Percentiles rank a stretch among this genome's conserved stretches.
phyloP scores from a whole-genome alignment of 305 asterid genomes.

The Plantago coronopus region DNA sequence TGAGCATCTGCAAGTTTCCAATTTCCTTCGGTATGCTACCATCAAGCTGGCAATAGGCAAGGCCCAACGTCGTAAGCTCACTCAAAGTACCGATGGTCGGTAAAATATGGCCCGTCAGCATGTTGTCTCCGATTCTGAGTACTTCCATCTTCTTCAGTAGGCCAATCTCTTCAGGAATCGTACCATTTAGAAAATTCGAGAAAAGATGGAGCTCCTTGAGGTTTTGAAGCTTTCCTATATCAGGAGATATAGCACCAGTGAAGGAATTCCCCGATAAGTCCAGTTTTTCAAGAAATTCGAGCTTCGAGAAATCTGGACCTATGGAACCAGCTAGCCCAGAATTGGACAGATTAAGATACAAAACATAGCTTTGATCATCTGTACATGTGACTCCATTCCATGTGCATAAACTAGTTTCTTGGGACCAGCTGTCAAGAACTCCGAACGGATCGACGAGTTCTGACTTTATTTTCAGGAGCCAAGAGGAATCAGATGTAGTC shows the following conservation, averaged over 20 bases:
- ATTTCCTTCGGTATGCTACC: slow-evolving; percentile 71
- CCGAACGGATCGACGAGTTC: slow-evolving; percentile 52
- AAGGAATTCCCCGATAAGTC: slow-evolving; percentile 65
- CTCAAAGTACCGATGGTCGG: slow-evolving; percentile 49
- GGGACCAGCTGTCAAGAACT: slow-evolving; percentile 62
- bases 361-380: slow-evolving; percentile 38
- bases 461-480: slow-evolving; percentile 56
- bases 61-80: slow-evolving; percentile 55
- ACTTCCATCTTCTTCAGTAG: slow-evolving; percentile 51
- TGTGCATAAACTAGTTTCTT: slow-evolving; percentile 45
- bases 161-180: slow-evolving; percentile 58
- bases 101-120: slow-evolving; percentile 47
- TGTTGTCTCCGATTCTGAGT: slow-evolving; percentile 71
- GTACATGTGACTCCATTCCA: slow-evolving; percentile 81
- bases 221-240: slow-evolving; percentile 48
- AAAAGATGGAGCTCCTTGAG: slow-evolving; percentile 54
- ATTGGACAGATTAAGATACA: slow-evolving; percentile 53
- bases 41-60: slow-evolving; percentile 60
- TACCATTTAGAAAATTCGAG: slow-evolving; percentile 54
- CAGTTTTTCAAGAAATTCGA: slow-evolving; percentile 48
- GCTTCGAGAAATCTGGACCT: slow-evolving; percentile 49
- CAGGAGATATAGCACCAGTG: slow-evolving; percentile 58
- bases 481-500: slow-evolving; percentile 40
- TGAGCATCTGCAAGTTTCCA: slow-evolving; percentile 54
- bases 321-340: slow-evolving; percentile 58